Evolutionary conservation across 2,329 filamentous ascomycete species (phyloP).

Genomic region (Nemania bipapillata): DNA sequence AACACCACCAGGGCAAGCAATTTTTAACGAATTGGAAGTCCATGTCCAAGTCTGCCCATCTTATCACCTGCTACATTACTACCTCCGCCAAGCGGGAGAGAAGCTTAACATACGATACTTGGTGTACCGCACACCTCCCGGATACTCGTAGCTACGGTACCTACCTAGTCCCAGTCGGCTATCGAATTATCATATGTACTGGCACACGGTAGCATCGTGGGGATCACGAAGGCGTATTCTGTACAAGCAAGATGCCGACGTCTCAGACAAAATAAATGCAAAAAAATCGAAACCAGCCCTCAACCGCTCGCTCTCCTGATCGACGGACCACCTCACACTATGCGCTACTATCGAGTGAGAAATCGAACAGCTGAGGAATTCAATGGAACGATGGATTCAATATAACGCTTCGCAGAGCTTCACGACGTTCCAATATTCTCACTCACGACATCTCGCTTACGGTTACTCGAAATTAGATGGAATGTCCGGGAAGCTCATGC

Average conservation of each 20-base stretch:
- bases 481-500: not conserved
- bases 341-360: conserved; percentile 5
- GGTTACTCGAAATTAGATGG: conserved; percentile 31
- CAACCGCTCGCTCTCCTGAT: conserved; percentile 29
- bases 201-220: conserved; percentile 1
- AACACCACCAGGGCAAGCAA: conserved; percentile 5
- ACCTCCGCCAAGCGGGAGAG: conserved; percentile 1
- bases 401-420: conserved; percentile 25
- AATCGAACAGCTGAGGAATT: conserved; percentile 25
- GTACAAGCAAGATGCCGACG: not conserved
- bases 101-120: conserved; percentile 6
- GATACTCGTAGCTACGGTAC: not conserved
- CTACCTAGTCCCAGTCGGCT: conserved; percentile 4
- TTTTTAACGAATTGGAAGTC: conserved; percentile 3
- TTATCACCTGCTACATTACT: conserved; percentile 18
- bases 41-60: conserved; percentile 1
- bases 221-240: conserved; percentile 11
- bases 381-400: conserved; percentile 30
- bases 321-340: conserved; percentile 26
- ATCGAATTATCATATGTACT: conserved; percentile 5
- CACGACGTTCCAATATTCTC: conserved; percentile 23
- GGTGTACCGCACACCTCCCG: conserved; percentile 7
- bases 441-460: conserved; percentile 30
- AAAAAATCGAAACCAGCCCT: not conserved
- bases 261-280: not conserved